These are phyloP conservation scores for Crithidia thermophila DNA, from an alignment of 208 protist species.

Conservation along the genomic window DNA sequence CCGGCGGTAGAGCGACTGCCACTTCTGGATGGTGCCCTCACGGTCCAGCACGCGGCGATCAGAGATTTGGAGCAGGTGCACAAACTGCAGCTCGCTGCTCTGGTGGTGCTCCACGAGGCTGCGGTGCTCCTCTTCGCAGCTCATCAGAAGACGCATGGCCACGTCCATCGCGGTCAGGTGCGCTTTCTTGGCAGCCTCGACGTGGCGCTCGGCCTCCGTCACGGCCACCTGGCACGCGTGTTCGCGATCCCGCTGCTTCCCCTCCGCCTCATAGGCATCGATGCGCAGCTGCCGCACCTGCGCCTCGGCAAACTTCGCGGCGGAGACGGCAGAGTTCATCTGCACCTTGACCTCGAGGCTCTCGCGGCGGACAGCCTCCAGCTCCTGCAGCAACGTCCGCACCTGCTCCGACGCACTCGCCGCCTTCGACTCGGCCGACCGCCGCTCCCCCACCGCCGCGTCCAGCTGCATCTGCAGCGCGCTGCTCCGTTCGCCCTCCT, in stretches of 20 bases:
- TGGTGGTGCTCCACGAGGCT: conserved; percentile 47
- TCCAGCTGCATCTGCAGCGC: conserved; percentile 32
- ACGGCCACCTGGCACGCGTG: conserved; percentile 35
- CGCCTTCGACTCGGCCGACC: conserved; percentile 8
- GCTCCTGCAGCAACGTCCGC: conserved; percentile 25
- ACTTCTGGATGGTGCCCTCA: conserved; percentile 27
- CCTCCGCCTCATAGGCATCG: conserved; percentile 26
- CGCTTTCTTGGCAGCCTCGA: background rate
- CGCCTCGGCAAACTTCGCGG: conserved; percentile 32
- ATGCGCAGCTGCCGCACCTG: conserved; percentile 27
- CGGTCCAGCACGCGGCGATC: conserved; percentile 36
- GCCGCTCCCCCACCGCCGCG: conserved; percentile 20
- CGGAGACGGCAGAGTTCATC: conserved; percentile 29
- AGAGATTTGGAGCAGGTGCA: conserved; percentile 36
- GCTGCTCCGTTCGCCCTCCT: conserved; percentile 26
- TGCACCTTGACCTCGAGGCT: conserved; percentile 34
- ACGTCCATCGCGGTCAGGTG: background rate
- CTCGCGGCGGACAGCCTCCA: conserved; percentile 27
- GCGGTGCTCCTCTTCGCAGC: conserved; percentile 48
- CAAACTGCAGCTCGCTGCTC: conserved; percentile 26
- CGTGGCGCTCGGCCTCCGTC: conserved; percentile 29
- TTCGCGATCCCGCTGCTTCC: conserved; percentile 25
- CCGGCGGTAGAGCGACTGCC: conserved; percentile 45
- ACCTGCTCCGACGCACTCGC: conserved; percentile 20
- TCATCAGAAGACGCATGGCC: conserved; percentile 23